Base-by-base conservation (phyloP, 1,139 yeast genomes). In the Zygotorulaspora mrakii region DNA sequence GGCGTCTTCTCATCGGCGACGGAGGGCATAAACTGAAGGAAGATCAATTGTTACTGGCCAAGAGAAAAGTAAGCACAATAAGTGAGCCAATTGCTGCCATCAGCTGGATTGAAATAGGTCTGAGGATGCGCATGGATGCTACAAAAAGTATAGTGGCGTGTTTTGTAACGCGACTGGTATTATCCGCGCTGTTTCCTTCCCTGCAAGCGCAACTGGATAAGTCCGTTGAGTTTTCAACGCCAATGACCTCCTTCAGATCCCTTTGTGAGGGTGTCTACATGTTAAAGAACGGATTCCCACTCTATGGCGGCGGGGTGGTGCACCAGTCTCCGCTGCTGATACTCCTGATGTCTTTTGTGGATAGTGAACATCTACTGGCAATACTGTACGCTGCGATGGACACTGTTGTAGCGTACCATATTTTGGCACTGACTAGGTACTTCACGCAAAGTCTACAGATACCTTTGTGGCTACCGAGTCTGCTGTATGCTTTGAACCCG, bases 301-400 rank as follows among this genome's bases (percentile, higher is more conserved):
- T 89, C 4, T 89, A 88, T 55, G 78, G 77, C 45, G 95, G 95
- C 13, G 95, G 95, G 1, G 80, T 86, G 21, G 86, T 83, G 34
- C 94, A 88, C 60, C 94, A 87, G 56, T 74, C 94, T 3, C 96
- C 96, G 1, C 59, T 89, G 23, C 56, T 85, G 29, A 71, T 86
- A 39, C 66, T 71, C 4, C 49, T 77, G 8, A 67, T 82, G 48
- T 67, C 70, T 21, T 45, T 69, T 2, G 46, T 78, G 31, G 49
- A 47, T 7, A 40, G 60, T 43, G 35, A 52, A 12, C 47, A 46
- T 12, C 49, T 62, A 30, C 51, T 56, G 16, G 51, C 66, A 17
- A 44, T 71, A 9, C 58, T 71, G 1, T 76, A 63, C 49, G 59
- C 74, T 1, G 31, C 59, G 1, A 49, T 66, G 2, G 81, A 76